Base-by-base conservation (phyloP, 805 yeast genomes). In the Kodamaea kakaduensis region DNA sequence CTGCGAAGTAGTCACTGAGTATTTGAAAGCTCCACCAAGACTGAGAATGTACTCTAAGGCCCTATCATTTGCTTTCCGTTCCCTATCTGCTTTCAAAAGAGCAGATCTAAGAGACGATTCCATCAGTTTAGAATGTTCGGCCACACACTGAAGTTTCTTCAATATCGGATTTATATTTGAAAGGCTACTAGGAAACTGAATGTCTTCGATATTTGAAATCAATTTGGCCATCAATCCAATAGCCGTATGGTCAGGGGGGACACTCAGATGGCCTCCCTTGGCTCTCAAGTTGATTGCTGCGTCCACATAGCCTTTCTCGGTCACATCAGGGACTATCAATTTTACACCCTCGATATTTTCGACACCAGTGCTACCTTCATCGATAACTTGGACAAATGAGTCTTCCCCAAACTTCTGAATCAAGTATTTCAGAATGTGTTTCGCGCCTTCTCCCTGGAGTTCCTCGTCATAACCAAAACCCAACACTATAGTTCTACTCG, bases 391-490 rank as follows among this genome's bases (percentile, higher is more conserved):
- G 41, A 58, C 63, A 9, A 70, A 37, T 2, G 75, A 68, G 23
- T 71, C 57, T 6, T 55, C 48, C 6, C 77, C 77, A 42, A 62
- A 69, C 18, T 52, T 36, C 6, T 54, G 48, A 5, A 53, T 44
- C n/a, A 73, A 48, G 37, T 52, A 55, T 26, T 58, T 44, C 4
- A 59, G 54, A 21, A 69, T 66, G 16, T 51, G 57, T 21, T 47
- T 29, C 3, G 69, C 70, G 3, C 70, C 75, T 0, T 48, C 32
- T 1, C 77, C 77, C 6, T 51, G 48, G 9, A 68, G 53, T 50
- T 72, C 78, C 47, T 72, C 78, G 46, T 72, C 78, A 36, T 68
- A 71, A 1, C 77, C 77, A 46, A 71, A 71, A 0, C 67, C 69
- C n/a, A 69, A 50, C 7, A 71, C 46, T 9, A 71, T 53, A 0